Base-by-base conservation (phyloP, 345 rosid species). In the Eutrema heterophyllum region DNA sequence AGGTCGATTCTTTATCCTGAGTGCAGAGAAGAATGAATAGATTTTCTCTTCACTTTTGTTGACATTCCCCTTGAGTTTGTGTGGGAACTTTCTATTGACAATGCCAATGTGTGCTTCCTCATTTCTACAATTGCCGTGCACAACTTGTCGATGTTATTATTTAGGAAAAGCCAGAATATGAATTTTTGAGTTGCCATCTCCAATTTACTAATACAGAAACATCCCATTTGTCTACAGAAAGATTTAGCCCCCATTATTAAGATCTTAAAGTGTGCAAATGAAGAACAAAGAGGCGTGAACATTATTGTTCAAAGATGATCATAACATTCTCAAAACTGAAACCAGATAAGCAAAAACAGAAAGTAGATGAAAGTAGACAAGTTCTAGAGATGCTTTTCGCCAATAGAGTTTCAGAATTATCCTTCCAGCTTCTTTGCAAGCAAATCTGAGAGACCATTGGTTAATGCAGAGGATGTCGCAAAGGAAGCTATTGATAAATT, bases 391-490 rank as follows among this genome's bases (percentile, higher is more conserved):
- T 18, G 45, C 32, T 49, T 15, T 45, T 15, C 32, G 32, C 43
- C 68, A 46, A 2, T 18, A 33, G 18, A 16, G 9, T 30, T 45
- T 66, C 16, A 39, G 12, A 40, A 35, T 66, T 16, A 41, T 16
- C 16, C 72, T 68, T 41, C 41, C 4, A 68, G 21, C 30, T 53
- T 68, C 62, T 68, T 67, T 54, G 62, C 24, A 29, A 68, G 51
- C 30, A 68, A 53, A 13, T 68, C 24, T 3, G 72, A 68, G 72
- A 68, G 63, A 30, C 63, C 63, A 54, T 16, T 43, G 21, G 53
- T 29, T 43, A 68, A 41, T 0, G 63, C 63, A 29, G 60, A 30
- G 3, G 60, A 55, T 55, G 60, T 32, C 12, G 21, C 60, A 54
- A 54, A 54, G 11, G 21, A 54, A 54, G 21, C 18, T 30, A 53